phyloP scores from a whole-genome alignment of 257 asterid genomes.

The Craterostigma plantagineum region DNA sequence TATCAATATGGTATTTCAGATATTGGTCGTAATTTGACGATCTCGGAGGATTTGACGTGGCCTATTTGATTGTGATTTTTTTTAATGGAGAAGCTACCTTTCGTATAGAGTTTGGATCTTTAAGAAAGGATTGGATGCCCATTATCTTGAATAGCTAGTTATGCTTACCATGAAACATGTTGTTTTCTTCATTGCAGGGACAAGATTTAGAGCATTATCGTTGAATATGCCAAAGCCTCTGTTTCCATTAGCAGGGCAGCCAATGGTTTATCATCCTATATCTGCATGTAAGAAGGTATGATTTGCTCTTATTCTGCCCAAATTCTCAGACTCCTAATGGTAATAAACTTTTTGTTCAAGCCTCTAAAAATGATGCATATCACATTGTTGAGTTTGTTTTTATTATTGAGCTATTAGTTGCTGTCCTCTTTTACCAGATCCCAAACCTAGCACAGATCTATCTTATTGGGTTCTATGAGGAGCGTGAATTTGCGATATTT shows the following conservation, averaged over 20 bases:
- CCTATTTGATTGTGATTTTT: conserved; percentile 7
- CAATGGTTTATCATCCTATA: conserved; percentile 92
- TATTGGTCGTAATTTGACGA: neutral
- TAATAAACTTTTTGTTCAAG: neutral
- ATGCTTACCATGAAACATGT: too few relatives aligned
- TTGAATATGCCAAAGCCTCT: conserved; percentile 75
- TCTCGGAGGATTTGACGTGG: conserved; percentile 1
- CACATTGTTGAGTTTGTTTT: neutral
- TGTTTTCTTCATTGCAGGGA: conserved; percentile 36
- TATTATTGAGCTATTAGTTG: neutral
- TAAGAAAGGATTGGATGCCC: conserved; percentile 4
- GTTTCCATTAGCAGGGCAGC: conserved; percentile 75
- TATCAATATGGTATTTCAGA: neutral
- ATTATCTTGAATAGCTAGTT: conserved; percentile 10
- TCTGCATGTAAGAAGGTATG: conserved; percentile 79
- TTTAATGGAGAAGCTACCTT: too few relatives aligned
- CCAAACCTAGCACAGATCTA: conserved; percentile 86
- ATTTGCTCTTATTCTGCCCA: neutral
- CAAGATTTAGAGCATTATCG: conserved; percentile 81
- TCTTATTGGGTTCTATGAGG: conserved; percentile 86
- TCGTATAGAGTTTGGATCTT: too few relatives aligned
- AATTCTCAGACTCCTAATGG: neutral
- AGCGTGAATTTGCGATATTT: conserved; percentile 79
- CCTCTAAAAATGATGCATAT: neutral
- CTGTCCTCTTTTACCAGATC: conserved; percentile 29